Base-by-base conservation (phyloP, 1,139 yeast genomes). In the Yamadazyma aaseri region DNA sequence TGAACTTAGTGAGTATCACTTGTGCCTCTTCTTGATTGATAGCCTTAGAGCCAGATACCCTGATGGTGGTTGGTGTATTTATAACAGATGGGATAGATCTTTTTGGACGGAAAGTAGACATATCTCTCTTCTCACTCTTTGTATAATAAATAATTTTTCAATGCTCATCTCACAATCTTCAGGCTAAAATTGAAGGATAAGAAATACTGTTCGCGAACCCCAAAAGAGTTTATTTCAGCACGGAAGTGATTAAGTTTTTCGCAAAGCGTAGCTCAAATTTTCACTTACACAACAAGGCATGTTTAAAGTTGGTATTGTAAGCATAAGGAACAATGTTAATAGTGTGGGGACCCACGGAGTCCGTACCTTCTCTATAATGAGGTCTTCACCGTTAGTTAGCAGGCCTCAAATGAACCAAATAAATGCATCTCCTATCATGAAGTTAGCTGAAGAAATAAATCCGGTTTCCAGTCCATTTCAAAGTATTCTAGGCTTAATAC, bases 31-130 rank as follows among this genome's bases (percentile, higher is more conserved):
- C 65, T 32, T 61, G 60, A 11, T 47, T 46, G 20, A 76, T 46
- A 14, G 61, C 43, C 4, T 43, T 44, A 1, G 58, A 40, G 2
- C 51, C 45, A n/a, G 50, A 41, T 11, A 71, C 58, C 38, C 66
- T 66, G n/a, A 69, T 57, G 31, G 65, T 63, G 12, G 73, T 66
- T 9, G 81, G 75, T 1, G 75, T 60, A 40, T 76, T 76, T 20
- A 80, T 63, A 25, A 80, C 57, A 30, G 70, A 56, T 42, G 67
- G 58, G 41, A 60, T 49, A 34, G 55, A 58, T 57, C 74, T 67
- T 65, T 74, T 59, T 6, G 59, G 54, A 43, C 63, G 60, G 33
- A 44, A 48, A 6, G 55, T 32, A 5, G 63, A 57, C 65, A 59
- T 59, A 24, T 10, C 10, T 24, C 11, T 6, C 20, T 30, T 23